Conservation (phyloP, 169 alveolate species). For the Eimeria sp. region DNA sequence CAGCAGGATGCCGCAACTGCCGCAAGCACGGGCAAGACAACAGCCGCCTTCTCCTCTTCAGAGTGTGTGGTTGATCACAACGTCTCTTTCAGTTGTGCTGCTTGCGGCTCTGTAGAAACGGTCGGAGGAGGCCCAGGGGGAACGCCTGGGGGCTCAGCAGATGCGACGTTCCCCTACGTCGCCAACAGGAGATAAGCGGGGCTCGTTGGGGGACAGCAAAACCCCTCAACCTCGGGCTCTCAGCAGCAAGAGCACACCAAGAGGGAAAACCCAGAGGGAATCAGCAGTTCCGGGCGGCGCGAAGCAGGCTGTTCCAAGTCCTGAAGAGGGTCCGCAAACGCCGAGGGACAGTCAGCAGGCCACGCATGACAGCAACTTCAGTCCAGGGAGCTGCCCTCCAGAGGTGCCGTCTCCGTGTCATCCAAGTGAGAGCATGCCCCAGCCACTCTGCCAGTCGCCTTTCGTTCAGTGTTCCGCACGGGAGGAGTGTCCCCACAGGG, state of each 20-base stretch:
- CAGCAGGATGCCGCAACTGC: not conserved
- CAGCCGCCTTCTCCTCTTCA: not conserved
- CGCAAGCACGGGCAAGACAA: not conserved
- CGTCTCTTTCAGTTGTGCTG: not conserved
- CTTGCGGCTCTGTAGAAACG: constrained; percentile 14
- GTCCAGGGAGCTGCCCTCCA: not conserved
- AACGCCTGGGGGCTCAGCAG: not conserved
- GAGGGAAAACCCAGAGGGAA: not conserved
- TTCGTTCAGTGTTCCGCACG: not conserved
- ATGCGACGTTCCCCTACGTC: not conserved
- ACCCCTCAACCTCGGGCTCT: not conserved
- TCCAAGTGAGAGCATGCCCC: too few species aligned
- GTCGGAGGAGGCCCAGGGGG: constrained; percentile 15
- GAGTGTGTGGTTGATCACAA: not conserved
- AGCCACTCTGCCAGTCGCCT: not conserved
- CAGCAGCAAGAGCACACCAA: constrained; percentile 23
- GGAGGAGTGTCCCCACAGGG: not conserved
- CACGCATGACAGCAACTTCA: not conserved
- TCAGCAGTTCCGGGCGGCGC: not conserved
- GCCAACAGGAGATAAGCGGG: not conserved
- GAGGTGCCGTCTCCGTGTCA: not conserved
- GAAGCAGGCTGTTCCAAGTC: not conserved
- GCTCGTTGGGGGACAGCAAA: not conserved
- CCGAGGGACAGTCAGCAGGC: not conserved
- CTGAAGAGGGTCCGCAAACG: not conserved